Percentiles rank a stretch among this genome's conserved stretches.
These are phyloP conservation scores for Dioszegia hungarica DNA, from an alignment of 768 basidiomycete genomes.

Conservation along the genomic window DNA sequence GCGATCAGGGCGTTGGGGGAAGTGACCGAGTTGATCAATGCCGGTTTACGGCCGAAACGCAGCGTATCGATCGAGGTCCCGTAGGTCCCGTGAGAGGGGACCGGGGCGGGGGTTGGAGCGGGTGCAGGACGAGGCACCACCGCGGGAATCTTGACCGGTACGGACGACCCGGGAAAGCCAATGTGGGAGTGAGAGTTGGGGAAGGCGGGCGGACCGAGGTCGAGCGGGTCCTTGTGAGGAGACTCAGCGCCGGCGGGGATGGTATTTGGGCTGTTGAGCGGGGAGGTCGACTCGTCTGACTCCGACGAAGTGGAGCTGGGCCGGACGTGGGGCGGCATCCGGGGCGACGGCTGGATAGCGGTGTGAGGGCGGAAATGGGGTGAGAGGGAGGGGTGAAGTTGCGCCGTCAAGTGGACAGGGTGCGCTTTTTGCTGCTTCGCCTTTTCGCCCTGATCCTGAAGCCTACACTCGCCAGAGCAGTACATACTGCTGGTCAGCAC, in stretches of 20 bases:
- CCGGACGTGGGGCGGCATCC: constrained; percentile 15
- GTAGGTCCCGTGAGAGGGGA: constrained; percentile 18
- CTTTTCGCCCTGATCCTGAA: constrained; percentile 31
- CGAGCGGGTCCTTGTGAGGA: constrained; percentile 41
- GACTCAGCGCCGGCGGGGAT: constrained; percentile 29
- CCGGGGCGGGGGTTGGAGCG: constrained; percentile 1
- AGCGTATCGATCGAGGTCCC: constrained; percentile 42
- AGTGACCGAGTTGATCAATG: constrained; percentile 40
- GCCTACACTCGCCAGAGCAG: constrained; percentile 39
- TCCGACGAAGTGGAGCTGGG: constrained; percentile 29
- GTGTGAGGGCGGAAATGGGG: constrained; percentile 27
- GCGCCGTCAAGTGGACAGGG: constrained; percentile 30
- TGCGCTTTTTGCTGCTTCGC: constrained; percentile 11
- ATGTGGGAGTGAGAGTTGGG: constrained; percentile 9
- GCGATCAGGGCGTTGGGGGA: constrained; percentile 44
- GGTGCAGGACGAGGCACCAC: constrained; percentile 13
- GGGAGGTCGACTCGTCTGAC: constrained; percentile 21
- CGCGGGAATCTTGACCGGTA: constrained; percentile 44
- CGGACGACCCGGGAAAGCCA: constrained; percentile 25
- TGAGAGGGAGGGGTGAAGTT: constrained; percentile 26
- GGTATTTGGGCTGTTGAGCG: constrained; percentile 35
- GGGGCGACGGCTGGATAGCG: constrained; percentile 24
- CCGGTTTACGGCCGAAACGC: constrained; percentile 45
- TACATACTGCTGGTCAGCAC: constrained; percentile 31
- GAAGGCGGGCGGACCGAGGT: constrained; percentile 44